A percentile compares a stretch with the other conserved stretches of the same genome.
Conservation (phyloP, 2,329 filamentous ascomycete genomes). For the Fusarium phyllophilum region DNA sequence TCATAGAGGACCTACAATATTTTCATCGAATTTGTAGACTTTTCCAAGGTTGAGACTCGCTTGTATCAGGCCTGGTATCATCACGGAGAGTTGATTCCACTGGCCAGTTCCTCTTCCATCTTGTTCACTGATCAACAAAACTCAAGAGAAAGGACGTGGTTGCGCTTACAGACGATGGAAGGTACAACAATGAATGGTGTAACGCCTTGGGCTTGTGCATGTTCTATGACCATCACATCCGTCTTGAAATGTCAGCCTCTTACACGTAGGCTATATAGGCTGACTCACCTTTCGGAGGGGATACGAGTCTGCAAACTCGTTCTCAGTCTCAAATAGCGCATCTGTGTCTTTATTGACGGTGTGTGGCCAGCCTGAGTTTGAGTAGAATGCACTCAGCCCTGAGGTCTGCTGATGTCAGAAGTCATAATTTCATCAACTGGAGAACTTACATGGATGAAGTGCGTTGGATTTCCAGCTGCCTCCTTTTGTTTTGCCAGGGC, state of each 20-base stretch:
- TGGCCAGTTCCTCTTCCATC: background rate
- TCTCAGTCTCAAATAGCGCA: background rate
- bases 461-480: background rate
- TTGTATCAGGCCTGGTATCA: background rate
- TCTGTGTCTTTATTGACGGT: background rate
- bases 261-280: fast-evolving
- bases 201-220: background rate
- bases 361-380: background rate
- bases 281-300: background rate
- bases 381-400: background rate
- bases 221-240: background rate
- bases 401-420: background rate
- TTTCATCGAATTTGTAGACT: background rate
- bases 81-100: background rate
- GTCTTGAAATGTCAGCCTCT: background rate
- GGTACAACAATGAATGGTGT: background rate
- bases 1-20: background rate
- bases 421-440: too few species aligned
- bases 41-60: background rate
- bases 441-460: background rate
- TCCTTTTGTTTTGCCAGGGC: background rate
- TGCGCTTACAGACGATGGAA: background rate
- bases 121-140: background rate
- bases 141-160: fast-evolving
- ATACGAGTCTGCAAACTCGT: background rate